Conservation (phyloP, 495 filamentous ascomycete genomes). For the Neurospora sp. region DNA sequence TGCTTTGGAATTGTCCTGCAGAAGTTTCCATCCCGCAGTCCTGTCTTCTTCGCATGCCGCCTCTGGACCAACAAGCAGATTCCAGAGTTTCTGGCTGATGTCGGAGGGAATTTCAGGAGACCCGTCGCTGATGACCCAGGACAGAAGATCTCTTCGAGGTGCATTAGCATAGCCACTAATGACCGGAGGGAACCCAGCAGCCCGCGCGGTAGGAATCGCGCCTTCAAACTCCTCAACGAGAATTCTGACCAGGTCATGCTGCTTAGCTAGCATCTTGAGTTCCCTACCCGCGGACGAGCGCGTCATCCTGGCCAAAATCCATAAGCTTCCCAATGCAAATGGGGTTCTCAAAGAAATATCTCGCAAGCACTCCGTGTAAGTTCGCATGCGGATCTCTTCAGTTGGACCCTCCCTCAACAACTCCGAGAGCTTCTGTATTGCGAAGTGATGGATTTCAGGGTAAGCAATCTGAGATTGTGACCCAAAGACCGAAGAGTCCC, state of each 20-base stretch:
- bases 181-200: constrained; percentile 26
- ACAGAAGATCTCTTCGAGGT: constrained; percentile 52
- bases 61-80: constrained; percentile 51
- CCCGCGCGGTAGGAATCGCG: constrained; percentile 23
- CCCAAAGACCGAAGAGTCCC: constrained; percentile 45
- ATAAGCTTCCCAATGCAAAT: constrained; percentile 54
- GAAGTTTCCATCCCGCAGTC: constrained; percentile 18
- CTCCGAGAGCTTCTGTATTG: constrained; percentile 40
- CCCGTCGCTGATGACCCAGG: constrained; percentile 44
- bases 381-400: constrained; percentile 25
- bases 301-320: constrained; percentile 52
- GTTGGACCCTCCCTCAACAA: constrained; percentile 32
- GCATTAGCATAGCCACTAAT: constrained; percentile 26
- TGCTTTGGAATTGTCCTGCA: constrained; percentile 57
- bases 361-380: constrained; percentile 33
- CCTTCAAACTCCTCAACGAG: constrained; percentile 41
- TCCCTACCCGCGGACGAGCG: constrained; percentile 23
- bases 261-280: constrained; percentile 26
- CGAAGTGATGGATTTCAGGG: constrained; percentile 48
- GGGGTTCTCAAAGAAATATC: constrained; percentile 36
- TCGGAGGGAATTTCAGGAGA: constrained; percentile 51
- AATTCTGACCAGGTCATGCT: constrained; percentile 35
- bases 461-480: constrained; percentile 29
- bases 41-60: constrained; percentile 46
- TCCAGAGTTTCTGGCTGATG: constrained; percentile 55